Base-by-base conservation (phyloP, 2,329 filamentous ascomycete species). In the Alternaria burnsii region DNA sequence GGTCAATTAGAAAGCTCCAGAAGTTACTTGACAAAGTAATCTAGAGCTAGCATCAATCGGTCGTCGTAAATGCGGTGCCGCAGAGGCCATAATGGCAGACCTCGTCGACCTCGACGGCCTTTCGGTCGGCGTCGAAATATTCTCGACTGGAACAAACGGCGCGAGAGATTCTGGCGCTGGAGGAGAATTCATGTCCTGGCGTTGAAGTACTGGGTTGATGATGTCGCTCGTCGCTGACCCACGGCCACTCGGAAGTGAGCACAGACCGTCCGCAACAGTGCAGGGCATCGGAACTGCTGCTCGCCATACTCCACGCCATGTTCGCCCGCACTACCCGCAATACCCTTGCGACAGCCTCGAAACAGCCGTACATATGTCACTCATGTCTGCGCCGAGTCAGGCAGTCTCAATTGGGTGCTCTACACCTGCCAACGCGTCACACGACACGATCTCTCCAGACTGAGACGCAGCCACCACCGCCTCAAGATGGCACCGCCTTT, bases 401-500 rank as follows among this genome's bases (percentile, higher is more conserved):
- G 44, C 40, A 41, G n/a, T 46, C 54, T 28, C 64, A 59, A 75
- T 72, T 72, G 66, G 41, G 28, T 5, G 16, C 14, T n/a, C 1
- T 30, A 9, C 50, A 28, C 22, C 43, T 34, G 5, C 42, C 40
- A 14, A 26, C 52, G 43, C 53, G 22, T 14, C 42, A 47, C 34
- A 32, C 55, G 3, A 55, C 30, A 30, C 72, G 71, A 61, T 52
- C 56, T 34, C 63, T 78, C 8, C 72, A 75, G 53, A 74, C 71
- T 42, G 60, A 67, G 32, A 66, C 59, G 46, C 50, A 66, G 24
- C 43, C 47, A 48, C 52, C 36, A 30, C 48, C 63, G 10, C 32
- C 65, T 26, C 69, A 72, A 57, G 68, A 75, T 61, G 71, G 71
- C 52, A 68, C 72, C 1, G 69, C 76, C 4, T 79, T 78, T 59